Percentiles rank a stretch among this genome's conserved stretches.
phyloP scores from a whole-genome alignment of 2,329 filamentous ascomycete genomes.

The Pyrenochaeta sp. region DNA sequence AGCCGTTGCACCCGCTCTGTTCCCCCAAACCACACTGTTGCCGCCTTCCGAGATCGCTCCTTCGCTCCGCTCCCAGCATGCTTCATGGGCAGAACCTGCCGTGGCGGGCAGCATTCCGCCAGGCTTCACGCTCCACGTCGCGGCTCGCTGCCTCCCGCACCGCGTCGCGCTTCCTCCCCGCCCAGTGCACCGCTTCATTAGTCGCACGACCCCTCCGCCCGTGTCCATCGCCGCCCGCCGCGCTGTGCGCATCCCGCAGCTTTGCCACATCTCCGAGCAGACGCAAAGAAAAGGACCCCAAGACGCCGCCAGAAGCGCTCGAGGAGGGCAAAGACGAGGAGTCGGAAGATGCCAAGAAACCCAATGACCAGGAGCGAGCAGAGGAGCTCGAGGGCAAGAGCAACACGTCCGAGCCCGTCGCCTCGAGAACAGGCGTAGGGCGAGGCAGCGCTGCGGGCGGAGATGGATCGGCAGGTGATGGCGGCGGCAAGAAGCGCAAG shows the following conservation, averaged over 20 bases:
- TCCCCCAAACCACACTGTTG: background rate
- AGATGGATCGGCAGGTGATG: conserved; percentile 60
- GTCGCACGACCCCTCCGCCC: conserved; percentile 31
- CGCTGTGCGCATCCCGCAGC: conserved; percentile 44
- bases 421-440: conserved; percentile 63
- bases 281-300: conserved; percentile 65
- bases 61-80: conserved; percentile 54
- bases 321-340: conserved; percentile 51
- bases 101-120: conserved; percentile 69
- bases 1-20: conserved; percentile 11
- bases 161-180: conserved; percentile 36
- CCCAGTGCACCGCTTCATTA: conserved; percentile 41
- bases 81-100: conserved; percentile 70
- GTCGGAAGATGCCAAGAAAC: conserved; percentile 53
- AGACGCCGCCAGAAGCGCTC: conserved; percentile 56
- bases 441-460: conserved; percentile 68
- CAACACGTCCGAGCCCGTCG: conserved; percentile 60
- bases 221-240: conserved; percentile 41
- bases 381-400: conserved; percentile 54
- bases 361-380: conserved; percentile 54
- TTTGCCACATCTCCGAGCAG: conserved; percentile 55
- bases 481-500: conserved; percentile 74
- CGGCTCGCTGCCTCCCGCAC: conserved; percentile 41
- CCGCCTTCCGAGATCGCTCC: conserved; percentile 19
- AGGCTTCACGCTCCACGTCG: conserved; percentile 54